Evolutionary conservation across 208 protist genomes (phyloP), one percentile per base, ranked within the genome.

Genomic region (Plasmodiophora brassicae): DNA sequence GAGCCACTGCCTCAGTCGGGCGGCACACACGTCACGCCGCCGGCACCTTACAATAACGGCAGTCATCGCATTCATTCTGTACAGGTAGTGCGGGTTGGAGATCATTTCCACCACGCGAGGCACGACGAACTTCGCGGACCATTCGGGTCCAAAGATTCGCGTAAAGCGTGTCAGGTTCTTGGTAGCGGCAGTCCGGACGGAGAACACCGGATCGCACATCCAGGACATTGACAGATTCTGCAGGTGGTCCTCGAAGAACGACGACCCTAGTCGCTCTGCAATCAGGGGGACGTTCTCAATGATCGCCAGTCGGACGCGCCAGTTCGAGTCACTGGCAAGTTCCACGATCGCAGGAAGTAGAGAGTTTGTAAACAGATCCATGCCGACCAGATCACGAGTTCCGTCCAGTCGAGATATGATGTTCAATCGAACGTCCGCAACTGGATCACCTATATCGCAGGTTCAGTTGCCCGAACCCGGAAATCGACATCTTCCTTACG

Each of bases 291-390:
- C 41, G 65, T 32, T 78, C n/a, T 78, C 65, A 32, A 78, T 32
- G 65, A 78, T 78, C 10, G 65, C 65, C n/a, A 36, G 65, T 38
- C 65, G 65, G 41, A 78, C 65, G 10, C 65, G 65, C 65, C 65
- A 78, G n/a, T 78, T 78, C 65, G 65, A 32, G n/a, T 78, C 65
- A 78, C 14, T 36, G 5, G 65, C 65, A 5, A 78, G n/a, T 14
- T 38, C 41, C 14, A 38, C 32, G n/a, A 78, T 78, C 65, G 65
- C 5, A 14, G 65, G 65, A 8, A 78, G 65, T 32, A 78, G 5
- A 14, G 65, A 78, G 32, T 78, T n/a, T 5, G n/a, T 32, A 32
- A 78, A 78, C 20, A 78, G 5, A 36, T 78, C 65, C 10, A 78
- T 78, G 10, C 65, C 65, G 65, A 78, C 65, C 5, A 78, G n/a